Base-by-base conservation (phyloP, 192 early-diverging fungal genomes). In the Mortierella claussenii region DNA sequence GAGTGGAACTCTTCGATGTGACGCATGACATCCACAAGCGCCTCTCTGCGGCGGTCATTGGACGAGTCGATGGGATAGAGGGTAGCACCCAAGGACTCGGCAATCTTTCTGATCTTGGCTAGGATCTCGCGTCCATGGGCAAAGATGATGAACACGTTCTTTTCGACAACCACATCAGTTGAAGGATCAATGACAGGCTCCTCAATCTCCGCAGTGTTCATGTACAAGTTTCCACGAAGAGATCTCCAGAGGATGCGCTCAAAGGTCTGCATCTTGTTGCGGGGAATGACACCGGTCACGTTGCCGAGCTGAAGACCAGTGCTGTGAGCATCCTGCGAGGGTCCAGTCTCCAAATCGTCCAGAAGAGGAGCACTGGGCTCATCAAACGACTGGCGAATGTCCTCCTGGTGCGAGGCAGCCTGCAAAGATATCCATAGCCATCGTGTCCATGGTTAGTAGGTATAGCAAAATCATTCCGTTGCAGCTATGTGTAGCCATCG, bases 121-220 rank as follows among this genome's bases (percentile, higher is more conserved):
- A 97, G 81, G 65, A 98, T 86, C 73, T 96, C 92, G 54, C 85
- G 82, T 52, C 98, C 98, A 66, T 99, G 98, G 10, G 97, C 96
- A 89, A 99, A 99, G 61, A 99, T 94, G 55, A 96, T 91, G 73
- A 99, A 98, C 6, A 98, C 98, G 69, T 94, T 97, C 87, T 99
- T 99, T 63, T 96, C 89, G 5, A 98, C 90, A 10, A 86, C 68
- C 65, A 93, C 90, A 68, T 98, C 97, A 1, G 89, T 92, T 50
- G 84, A 88, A 10, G 97, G 97, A 67, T 99, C 98, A 43, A 87
- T 82, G 68, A 99, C 95, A 7, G 90, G 87, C 73, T 98, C 98
- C 42, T 95, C 95, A 68, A 99, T 97, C 67, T 98, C 97, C 4
- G 95, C 94, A 47, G 92, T 87, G 80, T 97, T 98, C 83, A 99